Percentiles rank a stretch among this genome's conserved stretches.
These are phyloP conservation scores for Dendrocalamus sinicus DNA, from an alignment of 176 grass and related monocot species.

Conservation along the genomic window DNA sequence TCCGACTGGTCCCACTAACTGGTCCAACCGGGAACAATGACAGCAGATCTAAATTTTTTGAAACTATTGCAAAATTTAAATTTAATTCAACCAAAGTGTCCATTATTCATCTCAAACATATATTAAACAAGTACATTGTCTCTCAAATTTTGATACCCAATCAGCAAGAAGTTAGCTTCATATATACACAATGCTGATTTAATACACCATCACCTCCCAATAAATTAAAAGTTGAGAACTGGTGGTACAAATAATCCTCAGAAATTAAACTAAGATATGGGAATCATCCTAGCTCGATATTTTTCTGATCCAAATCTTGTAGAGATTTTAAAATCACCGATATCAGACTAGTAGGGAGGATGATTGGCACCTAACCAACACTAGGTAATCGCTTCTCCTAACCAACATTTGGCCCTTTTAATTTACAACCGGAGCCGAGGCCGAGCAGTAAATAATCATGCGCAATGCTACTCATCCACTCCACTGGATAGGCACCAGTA, in stretches of 20 bases:
- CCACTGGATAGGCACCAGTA: slow-evolving; percentile 19
- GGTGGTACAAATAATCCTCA: slow-evolving; percentile 2
- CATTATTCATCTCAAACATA: too few relatives aligned
- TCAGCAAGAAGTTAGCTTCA: background rate
- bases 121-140: too few relatives aligned
- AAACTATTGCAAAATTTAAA: too few relatives aligned
- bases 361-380: slow-evolving; percentile 19
- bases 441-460: slow-evolving; percentile 32
- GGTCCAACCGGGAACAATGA: too few relatives aligned
- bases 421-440: background rate
- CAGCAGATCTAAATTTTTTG: too few relatives aligned
- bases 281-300: background rate
- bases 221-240: background rate
- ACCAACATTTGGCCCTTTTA: slow-evolving; percentile 22
- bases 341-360: background rate
- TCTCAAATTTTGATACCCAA: background rate
- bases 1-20: too few relatives aligned
- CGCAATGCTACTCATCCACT: background rate
- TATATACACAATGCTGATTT: slow-evolving; percentile 26
- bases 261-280: background rate
- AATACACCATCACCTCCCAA: slow-evolving; percentile 23
- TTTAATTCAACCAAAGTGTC: too few relatives aligned
- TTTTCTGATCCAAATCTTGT: background rate
- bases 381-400: background rate
- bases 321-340: background rate